Evolutionary conservation across 2,329 filamentous ascomycete species (phyloP).

Genomic region (Colletotrichum destructivum): DNA sequence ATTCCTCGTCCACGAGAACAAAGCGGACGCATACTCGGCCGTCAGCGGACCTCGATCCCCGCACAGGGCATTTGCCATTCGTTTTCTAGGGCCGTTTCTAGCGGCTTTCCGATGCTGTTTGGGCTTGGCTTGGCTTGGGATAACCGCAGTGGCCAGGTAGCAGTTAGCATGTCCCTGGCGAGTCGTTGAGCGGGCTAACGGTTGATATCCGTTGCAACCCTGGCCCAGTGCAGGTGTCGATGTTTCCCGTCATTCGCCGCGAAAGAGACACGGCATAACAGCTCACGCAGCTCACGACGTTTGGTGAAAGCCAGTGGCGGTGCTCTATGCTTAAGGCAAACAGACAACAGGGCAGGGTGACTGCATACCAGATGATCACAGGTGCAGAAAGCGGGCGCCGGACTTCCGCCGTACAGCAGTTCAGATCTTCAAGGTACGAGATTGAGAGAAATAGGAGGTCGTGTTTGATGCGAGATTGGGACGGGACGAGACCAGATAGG

Average conservation of each 20-base stretch:
- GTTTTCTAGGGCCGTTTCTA: conserved; percentile 41
- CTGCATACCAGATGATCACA: conserved; percentile 13
- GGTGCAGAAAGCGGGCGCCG: conserved; percentile 20
- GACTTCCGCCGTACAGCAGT: conserved; percentile 16
- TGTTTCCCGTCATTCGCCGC: neutral
- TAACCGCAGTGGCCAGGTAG: conserved; percentile 5
- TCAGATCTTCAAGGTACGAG: conserved; percentile 5
- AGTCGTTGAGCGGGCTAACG: conserved; percentile 19
- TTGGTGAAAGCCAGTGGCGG: neutral
- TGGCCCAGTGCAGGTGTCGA: conserved; percentile 25
- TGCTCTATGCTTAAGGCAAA: conserved; percentile 2
- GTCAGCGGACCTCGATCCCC: conserved; percentile 39
- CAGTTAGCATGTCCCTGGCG: conserved; percentile 18
- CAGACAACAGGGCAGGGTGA: conserved; percentile 11
- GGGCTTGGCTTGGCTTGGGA: conserved; percentile 27
- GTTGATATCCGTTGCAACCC: conserved; percentile 30
- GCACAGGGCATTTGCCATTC: conserved; percentile 35
- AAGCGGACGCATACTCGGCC: conserved; percentile 28
- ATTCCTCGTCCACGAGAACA: conserved; percentile 34
- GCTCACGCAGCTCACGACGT: neutral
- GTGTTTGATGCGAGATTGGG: conserved; percentile 17
- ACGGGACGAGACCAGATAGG: conserved; percentile 26
- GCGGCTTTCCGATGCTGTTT: conserved; percentile 27
- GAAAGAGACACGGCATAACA: neutral
- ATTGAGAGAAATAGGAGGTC: conserved; percentile 7